Evolutionary conservation across 768 basidiomycete genomes (phyloP).

Genomic region (Suillus plorans): DNA sequence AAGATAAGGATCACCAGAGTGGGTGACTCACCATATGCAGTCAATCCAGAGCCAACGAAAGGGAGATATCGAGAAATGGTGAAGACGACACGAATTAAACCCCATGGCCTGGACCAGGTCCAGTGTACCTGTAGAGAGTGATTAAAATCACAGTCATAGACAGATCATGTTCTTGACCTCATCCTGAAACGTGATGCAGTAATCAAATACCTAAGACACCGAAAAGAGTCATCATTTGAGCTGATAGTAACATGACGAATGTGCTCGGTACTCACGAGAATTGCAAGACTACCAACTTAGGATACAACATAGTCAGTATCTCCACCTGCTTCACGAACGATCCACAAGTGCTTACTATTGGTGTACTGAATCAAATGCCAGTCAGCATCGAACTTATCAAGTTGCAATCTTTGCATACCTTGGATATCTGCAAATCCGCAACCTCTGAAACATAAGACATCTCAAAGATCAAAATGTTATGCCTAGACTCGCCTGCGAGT

Average conservation of each 20-base stretch:
- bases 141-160: background rate
- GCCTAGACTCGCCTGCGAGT: background rate
- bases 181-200: slow-evolving; percentile 10
- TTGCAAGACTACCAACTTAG: slow-evolving; percentile 16
- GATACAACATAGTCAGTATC: background rate
- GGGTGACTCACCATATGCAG: slow-evolving; percentile 14
- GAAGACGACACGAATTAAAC: slow-evolving; percentile 16
- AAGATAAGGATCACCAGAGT: background rate
- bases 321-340: background rate
- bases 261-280: slow-evolving; percentile 13
- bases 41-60: slow-evolving; percentile 13
- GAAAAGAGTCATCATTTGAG: background rate
- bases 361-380: slow-evolving; percentile 11
- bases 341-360: slow-evolving; percentile 11
- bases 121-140: slow-evolving; percentile 13
- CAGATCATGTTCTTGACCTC: slow-evolving; percentile 3
- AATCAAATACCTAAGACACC: slow-evolving; percentile 9
- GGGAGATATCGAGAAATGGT: slow-evolving; percentile 22
- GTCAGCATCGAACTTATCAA: background rate
- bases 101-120: slow-evolving; percentile 21
- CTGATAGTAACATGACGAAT: background rate
- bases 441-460: slow-evolving; percentile 2
- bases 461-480: background rate
- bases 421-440: slow-evolving; percentile 16
- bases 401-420: slow-evolving; percentile 7